Evolutionary conservation across 1,284 basidiomycete species (phyloP), one percentile per base, ranked within the genome.

Genomic region (Hemileia vastatrix): DNA sequence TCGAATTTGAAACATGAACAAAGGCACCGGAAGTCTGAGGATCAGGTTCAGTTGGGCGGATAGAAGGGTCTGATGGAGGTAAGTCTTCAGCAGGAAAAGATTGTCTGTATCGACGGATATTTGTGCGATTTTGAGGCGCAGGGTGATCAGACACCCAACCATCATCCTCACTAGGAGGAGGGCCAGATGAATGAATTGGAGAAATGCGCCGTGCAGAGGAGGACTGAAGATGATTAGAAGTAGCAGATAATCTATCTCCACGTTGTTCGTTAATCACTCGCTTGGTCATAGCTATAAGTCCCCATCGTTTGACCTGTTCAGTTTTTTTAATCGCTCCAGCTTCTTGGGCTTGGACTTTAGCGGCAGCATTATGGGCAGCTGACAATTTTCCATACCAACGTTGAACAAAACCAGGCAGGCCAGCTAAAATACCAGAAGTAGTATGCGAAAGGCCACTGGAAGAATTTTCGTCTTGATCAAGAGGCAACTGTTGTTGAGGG

Each of bases 281-380:
- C n/a, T 58, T 27, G 8, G 57, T 51, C 57, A 58, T 58, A 2
- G 57, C 57, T 33, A 47, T 31, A 19, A 58, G 27, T 0, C 57
- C 57, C 32, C 48, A 58, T 2, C 48, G 23, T 36, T 58, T 58
- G 18, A 52, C 49, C 19, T 51, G 48, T 15, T 58, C 57, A 5
- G 47, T 50, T 3, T 50, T 27, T 49, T 21, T 49, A 3, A 49
- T 18, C n/a, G 15, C 23, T 2, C 23, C 23, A 19, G 57, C 57
- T 19, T 19, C 44, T 18, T 36, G 48, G 23, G 57, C 57, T 43
- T 60, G 57, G 45, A 53, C 18, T 51, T 60, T 60, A 18, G 57
- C 57, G 1, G 57, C 57, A 21, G 49, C 57, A 43, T 60, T 60
- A 19, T 60, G 57, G 3, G 57, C 57, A 6, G 33, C 36, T 21